Conservation (phyloP, 139 green algal species). For the Coelastrella sp. region DNA sequence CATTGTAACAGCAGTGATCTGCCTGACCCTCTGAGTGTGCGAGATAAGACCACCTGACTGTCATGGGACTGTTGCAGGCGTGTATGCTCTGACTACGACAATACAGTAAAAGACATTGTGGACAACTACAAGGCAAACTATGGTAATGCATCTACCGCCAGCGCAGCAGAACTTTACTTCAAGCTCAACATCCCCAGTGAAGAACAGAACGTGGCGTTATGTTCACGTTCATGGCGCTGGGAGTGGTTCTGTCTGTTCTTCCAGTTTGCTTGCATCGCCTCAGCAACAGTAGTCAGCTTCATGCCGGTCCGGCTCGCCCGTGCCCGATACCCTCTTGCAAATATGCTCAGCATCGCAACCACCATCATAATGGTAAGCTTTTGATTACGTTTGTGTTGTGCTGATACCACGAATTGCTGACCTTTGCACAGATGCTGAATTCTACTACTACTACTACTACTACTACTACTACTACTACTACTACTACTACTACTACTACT, state of each 20-base stretch:
- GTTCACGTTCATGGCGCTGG: conserved; percentile 13
- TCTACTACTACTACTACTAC: too few species aligned
- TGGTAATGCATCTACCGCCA: neutral
- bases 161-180: neutral
- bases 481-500: too few species aligned
- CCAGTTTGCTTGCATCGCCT: conserved; percentile 7
- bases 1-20: too few species aligned
- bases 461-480: too few species aligned
- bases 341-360: conserved; percentile 7
- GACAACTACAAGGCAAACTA: neutral
- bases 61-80: neutral
- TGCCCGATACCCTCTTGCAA: conserved; percentile 11
- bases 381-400: too few species aligned
- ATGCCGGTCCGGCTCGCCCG: neutral
- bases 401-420: too few species aligned
- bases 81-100: conserved; percentile 19
- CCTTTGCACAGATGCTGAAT: too few species aligned
- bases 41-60: neutral
- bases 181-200: neutral
- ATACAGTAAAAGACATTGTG: conserved; percentile 7
- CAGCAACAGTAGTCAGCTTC: neutral
- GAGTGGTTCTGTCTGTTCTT: conserved; percentile 40
- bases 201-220: neutral
- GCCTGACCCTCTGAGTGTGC: too few species aligned
- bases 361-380: conserved; percentile 30